These are phyloP conservation scores for Senna tora DNA, from an alignment of 306 rosid genomes.

Conservation along the genomic window DNA sequence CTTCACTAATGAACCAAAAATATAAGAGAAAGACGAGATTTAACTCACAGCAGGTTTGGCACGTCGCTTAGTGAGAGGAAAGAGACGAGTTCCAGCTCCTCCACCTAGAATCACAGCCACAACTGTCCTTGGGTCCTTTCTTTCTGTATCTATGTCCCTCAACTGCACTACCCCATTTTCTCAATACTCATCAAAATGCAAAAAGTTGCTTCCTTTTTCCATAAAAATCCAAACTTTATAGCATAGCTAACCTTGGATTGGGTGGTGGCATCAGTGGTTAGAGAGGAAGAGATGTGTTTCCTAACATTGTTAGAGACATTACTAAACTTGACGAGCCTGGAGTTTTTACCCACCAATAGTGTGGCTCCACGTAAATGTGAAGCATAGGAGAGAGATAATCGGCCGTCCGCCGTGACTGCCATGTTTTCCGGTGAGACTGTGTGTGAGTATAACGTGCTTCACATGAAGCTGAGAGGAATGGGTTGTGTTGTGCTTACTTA, in stretches of 20 bases:
- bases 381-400: conserved; percentile 42
- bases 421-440: conserved; percentile 32
- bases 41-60: conserved; percentile 98
- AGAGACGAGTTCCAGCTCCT: conserved; percentile 98
- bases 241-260: conserved; percentile 45
- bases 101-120: conserved; percentile 90
- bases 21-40: conserved; percentile 25
- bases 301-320: conserved; percentile 34
- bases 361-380: conserved; percentile 31
- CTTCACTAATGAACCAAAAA: background rate
- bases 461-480: conserved; percentile 26
- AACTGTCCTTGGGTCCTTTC: conserved; percentile 68
- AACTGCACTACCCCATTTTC: conserved; percentile 58
- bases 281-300: conserved; percentile 41
- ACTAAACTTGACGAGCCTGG: conserved; percentile 36
- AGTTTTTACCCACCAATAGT: conserved; percentile 16
- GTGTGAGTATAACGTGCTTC: conserved; percentile 1
- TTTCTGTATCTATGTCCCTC: conserved; percentile 59
- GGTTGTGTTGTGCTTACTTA: conserved; percentile 21
- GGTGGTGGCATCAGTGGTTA: conserved; percentile 37
- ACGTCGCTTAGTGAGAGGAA: conserved; percentile 89
- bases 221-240: background rate
- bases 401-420: conserved; percentile 43
- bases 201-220: too few relatives aligned
- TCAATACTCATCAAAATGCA: conserved; percentile 29